Base-by-base conservation (phyloP, 306 rosid genomes). In the Quercus dentata region DNA sequence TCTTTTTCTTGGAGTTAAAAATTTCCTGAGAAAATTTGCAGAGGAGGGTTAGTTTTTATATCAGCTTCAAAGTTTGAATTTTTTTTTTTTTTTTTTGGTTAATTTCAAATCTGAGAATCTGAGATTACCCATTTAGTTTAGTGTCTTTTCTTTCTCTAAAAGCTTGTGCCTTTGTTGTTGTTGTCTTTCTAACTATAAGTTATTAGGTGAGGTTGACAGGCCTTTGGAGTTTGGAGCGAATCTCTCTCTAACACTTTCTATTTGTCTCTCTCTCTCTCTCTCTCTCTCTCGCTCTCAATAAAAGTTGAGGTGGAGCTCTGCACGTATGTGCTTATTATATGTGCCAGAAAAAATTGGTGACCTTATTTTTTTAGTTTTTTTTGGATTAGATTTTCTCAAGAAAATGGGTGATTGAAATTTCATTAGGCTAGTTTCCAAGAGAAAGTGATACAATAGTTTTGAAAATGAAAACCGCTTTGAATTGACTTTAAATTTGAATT, bases 271-370 rank as follows among this genome's bases (percentile, higher is more conserved):
- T 11, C 15, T 63, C 0, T 49, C 17, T 46, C 15, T 11, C 15
- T 63, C 74, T 61, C 69, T 79, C 18, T 73, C 35, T 80, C 59
- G 30, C 71, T 64, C 82, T 57, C 27, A 51, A 80, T 77, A 71
- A 74, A 51, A 27, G 80, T 78, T 56, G 74, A 64, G 78, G 75
- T 59, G 21, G 52, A 82, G 77, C 59, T 20, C 77, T 51, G 74
- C 52, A 30, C 35, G 74, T 56, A 21, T 28, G 19, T 79, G 59
- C 33, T 44, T 56, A 7, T 3, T 25, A n/a, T 82, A 52, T 82
- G 30, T 33, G 68, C 84, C 75, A 21, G 71, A 49, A 18, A 61
- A 56, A 25, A 6, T 13, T 18, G 9, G n/a, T 46, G 51, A 30
- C 8, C 25, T 17, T 49, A 18, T 31, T 49, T 49, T 3, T 49